Percentiles rank a stretch among this genome's conserved stretches.
These are phyloP conservation scores for Sarcodon sp. DNA, from an alignment of 768 basidiomycete genomes.

Conservation along the genomic window DNA sequence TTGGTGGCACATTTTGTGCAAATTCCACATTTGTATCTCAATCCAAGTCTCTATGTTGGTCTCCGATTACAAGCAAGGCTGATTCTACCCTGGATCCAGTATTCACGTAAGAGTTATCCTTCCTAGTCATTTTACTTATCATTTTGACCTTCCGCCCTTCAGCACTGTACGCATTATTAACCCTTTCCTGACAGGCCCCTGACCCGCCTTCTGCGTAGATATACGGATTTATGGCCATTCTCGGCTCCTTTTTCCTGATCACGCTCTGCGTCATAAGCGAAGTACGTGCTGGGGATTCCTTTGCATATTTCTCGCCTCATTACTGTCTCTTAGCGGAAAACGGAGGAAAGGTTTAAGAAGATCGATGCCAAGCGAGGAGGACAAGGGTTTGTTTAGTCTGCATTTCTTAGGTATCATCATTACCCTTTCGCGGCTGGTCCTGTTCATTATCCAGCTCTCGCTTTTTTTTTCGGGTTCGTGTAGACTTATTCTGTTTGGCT, in stretches of 20 bases:
- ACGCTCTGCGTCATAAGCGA: conserved; percentile 84
- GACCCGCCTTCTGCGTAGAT: conserved; percentile 22
- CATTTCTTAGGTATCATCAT: too few species aligned
- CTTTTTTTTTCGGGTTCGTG: too few species aligned
- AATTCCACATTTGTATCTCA: conserved; percentile 25
- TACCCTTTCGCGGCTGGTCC: too few species aligned
- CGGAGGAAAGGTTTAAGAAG: conserved; percentile 75
- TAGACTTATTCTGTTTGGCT: too few species aligned
- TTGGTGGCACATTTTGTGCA: conserved; percentile 52
- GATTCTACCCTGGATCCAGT: conserved; percentile 68
- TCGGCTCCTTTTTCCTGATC: conserved; percentile 63
- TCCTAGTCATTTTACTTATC: neutral
- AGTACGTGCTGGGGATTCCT: conserved; percentile 27
- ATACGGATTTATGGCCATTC: conserved; percentile 78
- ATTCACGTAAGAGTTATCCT: conserved; percentile 56
- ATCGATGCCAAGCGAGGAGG: conserved; percentile 88
- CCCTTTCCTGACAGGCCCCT: conserved; percentile 4
- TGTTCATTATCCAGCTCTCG: too few species aligned
- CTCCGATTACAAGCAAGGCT: conserved; percentile 51
- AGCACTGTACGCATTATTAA: neutral
- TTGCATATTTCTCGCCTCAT: neutral
- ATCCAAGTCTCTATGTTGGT: conserved; percentile 38
- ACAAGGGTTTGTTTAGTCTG: conserved; percentile 62
- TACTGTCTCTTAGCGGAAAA: conserved; percentile 40
- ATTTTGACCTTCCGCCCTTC: neutral